phyloP scores from a whole-genome alignment of 164 flowering plant genomes.

The Saururus chinensis region DNA sequence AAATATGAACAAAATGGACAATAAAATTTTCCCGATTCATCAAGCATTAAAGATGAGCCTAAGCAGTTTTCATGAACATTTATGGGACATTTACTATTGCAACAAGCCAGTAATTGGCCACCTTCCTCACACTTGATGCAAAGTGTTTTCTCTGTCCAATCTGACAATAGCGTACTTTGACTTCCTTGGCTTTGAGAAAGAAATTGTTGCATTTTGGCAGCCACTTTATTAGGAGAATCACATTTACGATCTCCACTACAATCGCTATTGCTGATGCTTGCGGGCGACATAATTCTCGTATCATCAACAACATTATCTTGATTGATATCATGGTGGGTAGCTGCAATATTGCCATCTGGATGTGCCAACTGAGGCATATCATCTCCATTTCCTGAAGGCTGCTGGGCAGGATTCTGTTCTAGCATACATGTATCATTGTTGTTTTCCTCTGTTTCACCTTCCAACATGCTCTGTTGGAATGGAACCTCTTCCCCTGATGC shows the following conservation, averaged over 20 bases:
- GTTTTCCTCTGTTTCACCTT: background rate
- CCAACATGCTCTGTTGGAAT: background rate
- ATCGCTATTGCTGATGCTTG: background rate
- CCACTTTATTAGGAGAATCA: background rate
- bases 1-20: background rate
- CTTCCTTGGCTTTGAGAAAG: background rate
- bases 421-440: background rate
- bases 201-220: background rate
- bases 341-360: background rate
- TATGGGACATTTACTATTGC: background rate
- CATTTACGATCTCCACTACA: background rate
- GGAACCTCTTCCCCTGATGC: background rate
- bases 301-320: background rate
- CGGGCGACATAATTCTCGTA: background rate
- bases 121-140: constrained; percentile 1
- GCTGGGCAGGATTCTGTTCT: background rate
- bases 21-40: background rate
- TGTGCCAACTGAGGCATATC: background rate
- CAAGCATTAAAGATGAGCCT: background rate
- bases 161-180: background rate
- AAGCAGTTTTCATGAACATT: background rate
- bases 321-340: background rate
- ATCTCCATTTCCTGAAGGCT: background rate
- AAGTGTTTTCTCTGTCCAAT: background rate
- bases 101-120: constrained; percentile 1